Percentiles rank a stretch among this genome's conserved stretches.
These are phyloP conservation scores for Penicillium macrosclerotiorum DNA, from an alignment of 495 filamentous ascomycete genomes.

Conservation along the genomic window DNA sequence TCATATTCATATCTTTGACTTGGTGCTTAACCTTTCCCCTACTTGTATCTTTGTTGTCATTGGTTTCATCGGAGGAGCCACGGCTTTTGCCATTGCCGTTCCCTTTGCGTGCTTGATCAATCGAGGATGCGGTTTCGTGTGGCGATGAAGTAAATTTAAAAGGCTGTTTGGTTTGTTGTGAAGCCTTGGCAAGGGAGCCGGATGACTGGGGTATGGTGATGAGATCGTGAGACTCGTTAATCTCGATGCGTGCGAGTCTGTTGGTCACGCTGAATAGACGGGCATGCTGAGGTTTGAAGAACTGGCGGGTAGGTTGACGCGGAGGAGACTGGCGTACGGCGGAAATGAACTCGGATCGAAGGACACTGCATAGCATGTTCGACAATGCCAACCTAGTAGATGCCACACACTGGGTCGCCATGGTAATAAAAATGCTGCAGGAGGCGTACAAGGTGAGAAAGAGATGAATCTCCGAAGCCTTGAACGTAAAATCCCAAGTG, in stretches of 20 bases:
- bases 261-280: slow-evolving; percentile 15
- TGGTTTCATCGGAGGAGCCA: neutral
- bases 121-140: too few species aligned
- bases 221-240: neutral
- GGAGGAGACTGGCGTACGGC: slow-evolving; percentile 2
- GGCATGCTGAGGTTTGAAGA: neutral
- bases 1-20: slow-evolving; percentile 4
- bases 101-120: too few species aligned
- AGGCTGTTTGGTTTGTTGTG: neutral
- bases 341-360: slow-evolving; percentile 24
- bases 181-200: neutral
- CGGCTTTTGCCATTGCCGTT: neutral
- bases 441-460: neutral
- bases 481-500: slow-evolving; percentile 10
- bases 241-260: neutral
- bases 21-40: slow-evolving; percentile 6
- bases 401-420: slow-evolving; percentile 20
- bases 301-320: slow-evolving; percentile 1
- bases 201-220: neutral
- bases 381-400: slow-evolving; percentile 27
- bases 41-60: neutral
- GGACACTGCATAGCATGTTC: slow-evolving; percentile 19
- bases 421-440: slow-evolving; percentile 2
- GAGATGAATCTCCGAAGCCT: neutral
- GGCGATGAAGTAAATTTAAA: too few species aligned